phyloP scores from a whole-genome alignment of 805 yeast species.

The Lipomyces yamanashiensis region DNA sequence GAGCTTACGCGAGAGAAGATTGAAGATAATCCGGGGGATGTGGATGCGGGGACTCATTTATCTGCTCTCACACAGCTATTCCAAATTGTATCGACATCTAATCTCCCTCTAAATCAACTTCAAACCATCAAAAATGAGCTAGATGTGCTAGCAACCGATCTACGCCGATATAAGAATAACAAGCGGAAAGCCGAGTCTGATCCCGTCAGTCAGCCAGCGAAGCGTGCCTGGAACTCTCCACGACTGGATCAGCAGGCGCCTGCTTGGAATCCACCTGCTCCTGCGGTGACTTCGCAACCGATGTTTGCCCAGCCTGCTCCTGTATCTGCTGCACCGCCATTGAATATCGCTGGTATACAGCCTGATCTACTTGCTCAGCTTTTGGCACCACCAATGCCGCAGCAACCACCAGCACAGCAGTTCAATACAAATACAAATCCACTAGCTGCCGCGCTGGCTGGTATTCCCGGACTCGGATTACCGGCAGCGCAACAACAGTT shows the following conservation, averaged over 20 bases:
- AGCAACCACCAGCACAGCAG: constrained; percentile 8
- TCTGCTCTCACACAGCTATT: constrained; percentile 35
- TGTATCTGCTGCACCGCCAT: neutral
- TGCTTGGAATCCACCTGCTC: constrained; percentile 4
- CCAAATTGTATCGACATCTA: constrained; percentile 29
- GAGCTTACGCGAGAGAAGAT: constrained; percentile 22
- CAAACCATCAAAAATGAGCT: constrained; percentile 28
- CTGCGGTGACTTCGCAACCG: constrained; percentile 20
- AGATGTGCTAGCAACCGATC: constrained; percentile 20
- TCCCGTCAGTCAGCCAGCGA: constrained; percentile 19
- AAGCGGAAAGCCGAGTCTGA: constrained; percentile 27
- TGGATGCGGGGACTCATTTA: constrained; percentile 41
- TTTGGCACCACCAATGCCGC: constrained; percentile 9
- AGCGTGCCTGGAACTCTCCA: constrained; percentile 25
- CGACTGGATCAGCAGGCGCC: constrained; percentile 7
- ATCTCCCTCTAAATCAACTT: constrained; percentile 33
- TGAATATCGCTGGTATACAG: constrained; percentile 3
- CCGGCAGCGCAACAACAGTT: constrained; percentile 6
- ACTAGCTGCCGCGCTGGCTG: constrained; percentile 7
- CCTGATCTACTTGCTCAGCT: constrained; percentile 26
- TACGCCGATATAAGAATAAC: constrained; percentile 3
- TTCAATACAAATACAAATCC: neutral
- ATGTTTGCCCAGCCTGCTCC: neutral
- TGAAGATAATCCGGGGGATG: constrained; percentile 15
- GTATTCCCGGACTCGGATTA: constrained; percentile 6